phyloP scores from a whole-genome alignment of 495 filamentous ascomycete species.

The Xylaria telfairii region DNA sequence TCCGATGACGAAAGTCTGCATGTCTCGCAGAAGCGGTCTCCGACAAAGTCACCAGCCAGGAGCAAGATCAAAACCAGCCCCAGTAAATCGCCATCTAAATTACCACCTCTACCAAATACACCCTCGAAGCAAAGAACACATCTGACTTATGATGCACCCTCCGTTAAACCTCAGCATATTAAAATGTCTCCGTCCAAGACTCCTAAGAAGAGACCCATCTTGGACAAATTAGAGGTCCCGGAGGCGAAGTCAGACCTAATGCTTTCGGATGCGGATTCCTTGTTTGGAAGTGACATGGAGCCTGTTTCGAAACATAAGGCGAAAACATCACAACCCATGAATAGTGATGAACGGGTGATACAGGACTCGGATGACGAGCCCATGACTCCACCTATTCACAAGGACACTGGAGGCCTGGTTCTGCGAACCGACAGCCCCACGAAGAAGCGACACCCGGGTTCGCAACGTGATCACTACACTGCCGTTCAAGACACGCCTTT shows the following conservation, averaged over 20 bases:
- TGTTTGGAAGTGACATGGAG: slow-evolving; percentile 19
- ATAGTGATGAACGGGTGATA: slow-evolving; percentile 40
- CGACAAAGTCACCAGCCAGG: slow-evolving; percentile 37
- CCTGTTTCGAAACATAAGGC: neutral
- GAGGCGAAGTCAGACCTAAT: slow-evolving; percentile 6
- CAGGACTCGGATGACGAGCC: slow-evolving; percentile 60
- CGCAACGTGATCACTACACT: slow-evolving; percentile 27
- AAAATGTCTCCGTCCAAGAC: slow-evolving; percentile 32
- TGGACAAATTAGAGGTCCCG: neutral
- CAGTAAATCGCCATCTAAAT: slow-evolving; percentile 27
- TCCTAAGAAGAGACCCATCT: slow-evolving; percentile 19
- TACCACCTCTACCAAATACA: slow-evolving; percentile 23
- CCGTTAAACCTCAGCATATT: slow-evolving; percentile 19
- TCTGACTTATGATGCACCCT: slow-evolving; percentile 17
- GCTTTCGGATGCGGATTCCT: slow-evolving; percentile 18
- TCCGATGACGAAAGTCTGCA: slow-evolving; percentile 35
- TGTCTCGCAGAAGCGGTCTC: slow-evolving; percentile 31
- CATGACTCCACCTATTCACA: slow-evolving; percentile 36
- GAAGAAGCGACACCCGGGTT: slow-evolving; percentile 28
- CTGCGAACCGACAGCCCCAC: slow-evolving; percentile 28
- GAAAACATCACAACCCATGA: slow-evolving; percentile 1
- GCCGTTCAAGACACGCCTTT: slow-evolving; percentile 34
- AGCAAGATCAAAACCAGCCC: slow-evolving; percentile 36
- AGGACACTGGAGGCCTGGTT: slow-evolving; percentile 23
- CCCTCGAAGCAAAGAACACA: slow-evolving; percentile 23